Evolutionary conservation across 441 rosid genomes (phyloP).

Genomic region (Jatropha multifida): DNA sequence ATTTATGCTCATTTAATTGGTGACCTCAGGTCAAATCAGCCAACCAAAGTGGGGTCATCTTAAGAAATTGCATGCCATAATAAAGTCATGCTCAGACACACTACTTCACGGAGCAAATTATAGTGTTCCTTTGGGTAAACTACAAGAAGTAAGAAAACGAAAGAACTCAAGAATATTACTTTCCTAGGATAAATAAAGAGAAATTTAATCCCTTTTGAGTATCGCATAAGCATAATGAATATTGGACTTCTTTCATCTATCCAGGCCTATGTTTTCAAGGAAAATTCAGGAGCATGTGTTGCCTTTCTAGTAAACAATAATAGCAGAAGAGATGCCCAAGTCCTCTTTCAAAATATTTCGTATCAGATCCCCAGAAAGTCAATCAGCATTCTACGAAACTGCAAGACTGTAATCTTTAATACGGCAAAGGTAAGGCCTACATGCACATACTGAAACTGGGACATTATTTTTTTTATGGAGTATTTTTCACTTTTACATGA

Average conservation of each 20-base stretch:
- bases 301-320: conserved; percentile 64
- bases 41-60: conserved; percentile 87
- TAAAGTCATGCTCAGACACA: conserved; percentile 53
- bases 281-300: conserved; percentile 47
- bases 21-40: conserved; percentile 52
- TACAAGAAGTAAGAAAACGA: conserved; percentile 49
- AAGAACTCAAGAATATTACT: neutral
- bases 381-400: conserved; percentile 68
- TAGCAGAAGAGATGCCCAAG: conserved; percentile 18
- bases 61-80: conserved; percentile 55
- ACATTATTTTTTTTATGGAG: neutral
- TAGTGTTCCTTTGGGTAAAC: conserved; percentile 38
- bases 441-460: neutral
- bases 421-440: conserved; percentile 55
- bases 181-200: neutral
- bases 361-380: conserved; percentile 54
- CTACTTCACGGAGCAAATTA: conserved; percentile 47
- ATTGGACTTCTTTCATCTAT: conserved; percentile 9
- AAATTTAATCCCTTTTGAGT: neutral
- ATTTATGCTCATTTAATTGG: conserved; percentile 14
- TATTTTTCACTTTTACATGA: neutral
- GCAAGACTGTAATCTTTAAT: conserved; percentile 60
- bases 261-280: conserved; percentile 64
- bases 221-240: neutral
- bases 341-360: conserved; percentile 45